Percentiles rank a stretch among this genome's conserved stretches.
phyloP scores from a whole-genome alignment of 2,329 filamentous ascomycete genomes.

The Aspergillus proliferans region DNA sequence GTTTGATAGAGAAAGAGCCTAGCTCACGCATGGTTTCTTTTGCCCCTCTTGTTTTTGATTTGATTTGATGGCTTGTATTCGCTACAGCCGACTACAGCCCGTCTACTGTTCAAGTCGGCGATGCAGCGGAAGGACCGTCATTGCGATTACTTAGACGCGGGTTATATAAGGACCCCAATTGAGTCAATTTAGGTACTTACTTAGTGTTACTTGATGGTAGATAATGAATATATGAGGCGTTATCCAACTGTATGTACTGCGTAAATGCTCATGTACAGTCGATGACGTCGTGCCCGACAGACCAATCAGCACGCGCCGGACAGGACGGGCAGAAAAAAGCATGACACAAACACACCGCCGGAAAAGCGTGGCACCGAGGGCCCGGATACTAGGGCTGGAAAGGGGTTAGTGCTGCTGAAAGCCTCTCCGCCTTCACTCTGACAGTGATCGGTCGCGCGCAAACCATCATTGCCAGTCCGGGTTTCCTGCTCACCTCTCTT shows the following conservation, averaged over 20 bases:
- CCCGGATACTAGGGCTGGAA: slow-evolving; percentile 11
- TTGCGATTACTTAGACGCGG: slow-evolving; percentile 10
- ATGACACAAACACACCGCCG: slow-evolving; percentile 7
- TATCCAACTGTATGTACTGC: not conserved
- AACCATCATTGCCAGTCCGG: slow-evolving; percentile 21
- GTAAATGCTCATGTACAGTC: slow-evolving; percentile 5
- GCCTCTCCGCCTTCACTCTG: slow-evolving; percentile 27
- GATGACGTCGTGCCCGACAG: slow-evolving; percentile 22
- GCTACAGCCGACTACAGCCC: too few relatives aligned
- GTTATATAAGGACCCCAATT: slow-evolving; percentile 6
- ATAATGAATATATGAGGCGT: slow-evolving; percentile 14
- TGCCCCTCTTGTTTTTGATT: slow-evolving; percentile 5
- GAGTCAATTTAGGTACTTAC: slow-evolving; percentile 10
- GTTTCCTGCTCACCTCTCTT: slow-evolving; percentile 10
- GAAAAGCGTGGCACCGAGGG: slow-evolving; percentile 21
- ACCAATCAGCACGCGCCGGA: not conserved
- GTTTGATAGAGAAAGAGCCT: slow-evolving; percentile 24
- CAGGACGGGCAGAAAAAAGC: not conserved
- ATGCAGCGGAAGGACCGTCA: slow-evolving; percentile 1
- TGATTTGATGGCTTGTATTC: not conserved
- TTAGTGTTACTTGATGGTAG: slow-evolving; percentile 14
- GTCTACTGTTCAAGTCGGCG: not conserved
- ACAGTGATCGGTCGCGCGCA: slow-evolving; percentile 35
- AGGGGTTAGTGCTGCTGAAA: slow-evolving; percentile 25
- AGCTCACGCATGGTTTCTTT: slow-evolving; percentile 10